phyloP scores from a whole-genome alignment of 2,329 filamentous ascomycete species.

The Aspergillus sp. region DNA sequence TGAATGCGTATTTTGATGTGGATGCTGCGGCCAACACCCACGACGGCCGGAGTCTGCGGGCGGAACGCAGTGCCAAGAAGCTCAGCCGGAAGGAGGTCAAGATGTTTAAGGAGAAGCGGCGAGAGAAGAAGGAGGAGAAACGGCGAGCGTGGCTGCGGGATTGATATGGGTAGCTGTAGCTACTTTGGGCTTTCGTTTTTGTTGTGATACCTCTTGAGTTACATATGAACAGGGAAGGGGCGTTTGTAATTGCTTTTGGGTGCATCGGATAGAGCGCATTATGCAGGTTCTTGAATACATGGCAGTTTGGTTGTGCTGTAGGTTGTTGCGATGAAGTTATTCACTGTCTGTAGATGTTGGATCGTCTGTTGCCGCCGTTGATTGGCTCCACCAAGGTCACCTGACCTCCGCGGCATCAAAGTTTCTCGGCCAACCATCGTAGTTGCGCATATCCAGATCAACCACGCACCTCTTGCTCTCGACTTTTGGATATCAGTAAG shows the following conservation, averaged over 20 bases:
- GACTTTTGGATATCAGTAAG: neutral
- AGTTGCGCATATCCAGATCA: no score
- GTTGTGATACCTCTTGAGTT: conserved; percentile 17
- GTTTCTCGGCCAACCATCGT: conserved; percentile 1
- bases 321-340: neutral
- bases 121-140: conserved; percentile 91
- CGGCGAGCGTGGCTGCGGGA: conserved; percentile 86
- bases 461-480: no score
- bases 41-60: conserved; percentile 85
- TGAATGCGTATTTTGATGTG: conserved; percentile 94
- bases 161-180: conserved; percentile 45
- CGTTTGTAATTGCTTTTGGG: conserved; percentile 10
- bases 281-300: neutral
- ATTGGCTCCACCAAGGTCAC: neutral
- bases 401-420: conserved; percentile 1
- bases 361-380: neutral
- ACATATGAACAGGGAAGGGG: conserved; percentile 7
- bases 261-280: conserved; percentile 12
- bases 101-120: conserved; percentile 85
- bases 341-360: no score
- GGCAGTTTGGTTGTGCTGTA: neutral
- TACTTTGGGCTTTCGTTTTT: conserved; percentile 10
- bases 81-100: conserved; percentile 83
- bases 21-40: conserved; percentile 90
- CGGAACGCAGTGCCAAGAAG: conserved; percentile 82